phyloP scores from a whole-genome alignment of 495 filamentous ascomycete genomes.

The Xanthoparmelia taractica region DNA sequence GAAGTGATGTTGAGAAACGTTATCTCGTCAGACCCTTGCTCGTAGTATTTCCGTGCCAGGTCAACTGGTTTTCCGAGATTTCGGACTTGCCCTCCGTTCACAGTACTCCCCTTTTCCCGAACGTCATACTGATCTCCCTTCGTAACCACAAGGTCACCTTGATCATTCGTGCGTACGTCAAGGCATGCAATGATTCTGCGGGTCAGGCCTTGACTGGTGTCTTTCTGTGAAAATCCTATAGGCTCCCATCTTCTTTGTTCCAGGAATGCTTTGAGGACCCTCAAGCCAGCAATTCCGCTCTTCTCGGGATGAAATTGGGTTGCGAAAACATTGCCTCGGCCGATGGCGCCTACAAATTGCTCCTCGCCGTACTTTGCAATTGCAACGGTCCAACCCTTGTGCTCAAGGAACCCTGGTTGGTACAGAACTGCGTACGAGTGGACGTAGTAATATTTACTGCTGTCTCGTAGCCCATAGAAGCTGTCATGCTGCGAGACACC shows the following conservation, averaged over 20 bases:
- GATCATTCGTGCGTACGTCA: constrained; percentile 93
- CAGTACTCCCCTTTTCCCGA: constrained; percentile 66
- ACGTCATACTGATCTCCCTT: constrained; percentile 99
- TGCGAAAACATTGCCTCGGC: constrained; percentile 73
- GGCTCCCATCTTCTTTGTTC: constrained; percentile 50
- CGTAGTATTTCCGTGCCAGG: constrained; percentile 88
- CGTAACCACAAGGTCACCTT: constrained; percentile 91
- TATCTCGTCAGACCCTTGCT: constrained; percentile 92
- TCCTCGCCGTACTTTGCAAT: constrained; percentile 81
- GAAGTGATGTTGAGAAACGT: constrained; percentile 98
- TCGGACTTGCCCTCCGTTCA: constrained; percentile 64
- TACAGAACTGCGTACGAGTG: constrained; percentile 89
- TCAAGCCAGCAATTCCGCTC: constrained; percentile 78
- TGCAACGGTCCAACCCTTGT: constrained; percentile 79
- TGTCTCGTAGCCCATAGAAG: constrained; percentile 67
- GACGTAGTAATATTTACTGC: constrained; percentile 97
- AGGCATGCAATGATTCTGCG: constrained; percentile 89
- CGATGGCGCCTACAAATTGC: constrained; percentile 85
- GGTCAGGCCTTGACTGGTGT: constrained; percentile 59
- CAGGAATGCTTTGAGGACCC: constrained; percentile 78
- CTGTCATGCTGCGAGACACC: constrained; percentile 40
- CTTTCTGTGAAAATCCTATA: constrained; percentile 21
- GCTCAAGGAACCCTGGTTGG: constrained; percentile 58
- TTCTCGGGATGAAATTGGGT: constrained; percentile 99
- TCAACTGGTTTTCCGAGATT: constrained; percentile 96